These are phyloP conservation scores for Mycena galopus DNA, from an alignment of 768 basidiomycete species.

Conservation along the genomic window DNA sequence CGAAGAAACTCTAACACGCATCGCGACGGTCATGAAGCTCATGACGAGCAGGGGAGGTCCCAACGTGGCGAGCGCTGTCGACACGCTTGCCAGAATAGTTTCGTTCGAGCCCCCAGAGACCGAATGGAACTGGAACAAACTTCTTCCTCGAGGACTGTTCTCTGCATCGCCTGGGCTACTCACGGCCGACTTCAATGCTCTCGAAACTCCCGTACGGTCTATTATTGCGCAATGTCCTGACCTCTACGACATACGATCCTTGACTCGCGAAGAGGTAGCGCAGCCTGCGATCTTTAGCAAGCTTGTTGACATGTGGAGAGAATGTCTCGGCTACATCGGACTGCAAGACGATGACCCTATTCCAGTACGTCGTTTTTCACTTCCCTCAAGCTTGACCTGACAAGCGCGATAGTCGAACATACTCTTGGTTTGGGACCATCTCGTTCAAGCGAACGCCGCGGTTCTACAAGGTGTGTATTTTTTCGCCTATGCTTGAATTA, in stretches of 20 bases:
- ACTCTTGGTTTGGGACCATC: conserved; percentile 67
- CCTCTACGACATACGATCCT: conserved; percentile 65
- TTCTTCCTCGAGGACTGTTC: conserved; percentile 68
- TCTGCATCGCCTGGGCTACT: conserved; percentile 69
- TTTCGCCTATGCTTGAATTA: not conserved
- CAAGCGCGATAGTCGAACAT: conserved; percentile 46
- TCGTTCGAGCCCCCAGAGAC: conserved; percentile 47
- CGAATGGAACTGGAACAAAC: conserved; percentile 60
- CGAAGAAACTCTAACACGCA: conserved; percentile 39
- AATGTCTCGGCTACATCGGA: conserved; percentile 58
- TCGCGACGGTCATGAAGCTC: conserved; percentile 16
- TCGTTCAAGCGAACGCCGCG: conserved; percentile 64
- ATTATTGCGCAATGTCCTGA: conserved; percentile 68
- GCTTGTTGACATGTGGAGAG: conserved; percentile 67
- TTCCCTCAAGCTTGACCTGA: conserved; percentile 3
- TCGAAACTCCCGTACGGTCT: conserved; percentile 62
- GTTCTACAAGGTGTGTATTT: conserved; percentile 58
- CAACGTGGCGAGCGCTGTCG: conserved; percentile 59
- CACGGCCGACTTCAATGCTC: conserved; percentile 61
- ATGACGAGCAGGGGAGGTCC: conserved; percentile 50
- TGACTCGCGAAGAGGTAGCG: conserved; percentile 70
- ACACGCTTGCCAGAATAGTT: conserved; percentile 69
- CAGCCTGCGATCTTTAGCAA: conserved; percentile 65
- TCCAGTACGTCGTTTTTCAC: conserved; percentile 58
- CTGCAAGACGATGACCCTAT: conserved; percentile 58